Percentiles rank a stretch among this genome's conserved stretches.
Conservation (phyloP, 495 filamentous ascomycete genomes). For the Geopyxis carbonaria region DNA sequence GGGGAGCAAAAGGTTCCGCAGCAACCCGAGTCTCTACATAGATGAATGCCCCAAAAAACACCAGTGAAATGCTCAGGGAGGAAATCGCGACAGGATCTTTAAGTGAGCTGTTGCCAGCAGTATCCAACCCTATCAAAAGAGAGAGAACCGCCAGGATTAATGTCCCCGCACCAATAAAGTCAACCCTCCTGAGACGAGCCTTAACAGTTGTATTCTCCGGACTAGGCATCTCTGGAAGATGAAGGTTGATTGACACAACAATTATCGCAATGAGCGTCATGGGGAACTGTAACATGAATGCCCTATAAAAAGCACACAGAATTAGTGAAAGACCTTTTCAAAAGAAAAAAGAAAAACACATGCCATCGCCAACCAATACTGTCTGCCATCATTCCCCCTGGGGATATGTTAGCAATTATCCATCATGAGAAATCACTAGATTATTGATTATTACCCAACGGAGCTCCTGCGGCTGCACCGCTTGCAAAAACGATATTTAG, state of each 20-base stretch:
- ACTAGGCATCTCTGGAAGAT: slow-evolving; percentile 41
- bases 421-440: background rate
- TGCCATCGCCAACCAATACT: slow-evolving; percentile 70
- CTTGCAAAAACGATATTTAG: slow-evolving; percentile 63
- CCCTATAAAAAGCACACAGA: slow-evolving; percentile 29
- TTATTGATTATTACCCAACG: slow-evolving; percentile 35
- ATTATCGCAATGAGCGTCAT: slow-evolving; percentile 50
- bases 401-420: slow-evolving; percentile 6
- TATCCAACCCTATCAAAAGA: slow-evolving; percentile 60
- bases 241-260: slow-evolving; percentile 42
- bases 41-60: slow-evolving; percentile 50
- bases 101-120: slow-evolving; percentile 62
- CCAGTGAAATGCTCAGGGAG: slow-evolving; percentile 38
- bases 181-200: slow-evolving; percentile 51
- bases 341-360: slow-evolving; percentile 1
- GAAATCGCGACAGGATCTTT: slow-evolving; percentile 39
- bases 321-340: background rate
- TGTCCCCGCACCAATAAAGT: slow-evolving; percentile 58
- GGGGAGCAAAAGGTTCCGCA: slow-evolving; percentile 60
- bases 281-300: slow-evolving; percentile 56
- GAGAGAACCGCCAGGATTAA: slow-evolving; percentile 55
- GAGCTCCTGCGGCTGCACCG: slow-evolving; percentile 54
- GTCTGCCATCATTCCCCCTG: slow-evolving; percentile 49
- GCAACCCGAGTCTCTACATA: slow-evolving; percentile 57
- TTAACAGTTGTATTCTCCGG: slow-evolving; percentile 23